Evolutionary conservation across 768 basidiomycete species (phyloP), one percentile per base, ranked within the genome.

Genomic region (Calocera cornea): DNA sequence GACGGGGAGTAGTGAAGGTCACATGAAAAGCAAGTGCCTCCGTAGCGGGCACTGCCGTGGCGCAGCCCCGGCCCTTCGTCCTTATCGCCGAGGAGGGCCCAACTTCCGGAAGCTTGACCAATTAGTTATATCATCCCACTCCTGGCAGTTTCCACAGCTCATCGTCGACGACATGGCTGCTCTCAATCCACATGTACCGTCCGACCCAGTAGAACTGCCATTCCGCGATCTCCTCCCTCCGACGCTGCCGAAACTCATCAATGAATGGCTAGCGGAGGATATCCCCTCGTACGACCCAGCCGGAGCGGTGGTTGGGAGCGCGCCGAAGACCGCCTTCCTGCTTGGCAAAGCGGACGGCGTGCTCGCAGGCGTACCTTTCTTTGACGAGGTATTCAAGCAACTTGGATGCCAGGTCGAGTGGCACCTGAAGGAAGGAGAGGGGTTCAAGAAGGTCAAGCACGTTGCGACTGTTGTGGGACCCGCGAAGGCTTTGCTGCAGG

Each of bases 341-440:
- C 83, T 92, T 72, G 95, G 94, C 64, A 84, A 86, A 65, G 82
- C 85, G 67, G 71, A 82, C 19, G 85, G 85, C 27, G 87, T 98
- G 31, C 83, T 99, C 8, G 97, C 97, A 12, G 97, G 97, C 65
- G 89, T 87, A 10, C 97, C 95, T 0, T 98, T 99, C 78, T 91
- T 98, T 73, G 88, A 89, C 38, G 92, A 98, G 77, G 84, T 98
- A 67, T 97, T 98, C 76, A 77, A 78, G 49, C 90, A 92, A 72
- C 83, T 97, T 24, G 92, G 83, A 34, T 99, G 95, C 87, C 97
- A 94, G 68, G 91, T 99, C 34, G 89, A 92, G 78, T 99, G 97
- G 97, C 88, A 97, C 70, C 74, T 94, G 70, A 77, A 82, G 69
- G 97, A 99, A 78, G 93, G 95, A 5, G 86, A 88, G 34, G 78